These are phyloP conservation scores for Pleodorina starrii DNA, from an alignment of 139 green algal species.

Conservation along the genomic window DNA sequence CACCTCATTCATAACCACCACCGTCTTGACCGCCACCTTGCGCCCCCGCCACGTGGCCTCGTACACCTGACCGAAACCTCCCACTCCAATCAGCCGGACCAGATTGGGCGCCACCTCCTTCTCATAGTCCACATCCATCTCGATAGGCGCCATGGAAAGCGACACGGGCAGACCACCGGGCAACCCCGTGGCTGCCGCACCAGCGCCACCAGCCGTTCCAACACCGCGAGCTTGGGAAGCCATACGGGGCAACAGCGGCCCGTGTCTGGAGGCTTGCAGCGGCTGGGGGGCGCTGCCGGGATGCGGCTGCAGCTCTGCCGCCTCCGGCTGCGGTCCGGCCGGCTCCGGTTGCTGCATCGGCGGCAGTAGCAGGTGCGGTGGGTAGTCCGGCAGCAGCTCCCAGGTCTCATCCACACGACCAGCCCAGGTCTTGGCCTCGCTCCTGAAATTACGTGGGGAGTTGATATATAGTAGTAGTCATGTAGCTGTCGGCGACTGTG, in stretches of 20 bases:
- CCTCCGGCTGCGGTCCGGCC: no score
- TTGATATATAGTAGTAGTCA: no score
- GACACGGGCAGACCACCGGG: no score
- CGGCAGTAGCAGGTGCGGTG: neutral
- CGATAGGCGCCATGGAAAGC: constrained; percentile 61
- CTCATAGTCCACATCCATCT: constrained; percentile 80
- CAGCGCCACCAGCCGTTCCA: no score
- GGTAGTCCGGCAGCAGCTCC: constrained; percentile 27
- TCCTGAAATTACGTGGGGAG: no score
- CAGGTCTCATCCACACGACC: constrained; percentile 26
- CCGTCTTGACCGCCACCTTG: constrained; percentile 83
- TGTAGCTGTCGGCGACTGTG: no score
- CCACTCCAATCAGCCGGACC: constrained; percentile 70
- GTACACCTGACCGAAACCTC: constrained; percentile 84
- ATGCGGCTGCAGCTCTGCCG: no score
- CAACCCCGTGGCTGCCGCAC: no score
- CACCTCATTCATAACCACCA: constrained; percentile 49
- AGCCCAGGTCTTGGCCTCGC: constrained; percentile 44
- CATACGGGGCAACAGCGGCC: neutral
- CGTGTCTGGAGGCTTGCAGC: no score
- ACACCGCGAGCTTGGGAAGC: no score
- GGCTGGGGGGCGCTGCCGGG: no score
- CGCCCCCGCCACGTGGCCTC: constrained; percentile 71
- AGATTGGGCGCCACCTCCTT: constrained; percentile 78
- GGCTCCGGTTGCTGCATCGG: neutral